Base-by-base conservation (phyloP, 2,329 filamentous ascomycete genomes). In the Pleurostoma richardsiae region DNA sequence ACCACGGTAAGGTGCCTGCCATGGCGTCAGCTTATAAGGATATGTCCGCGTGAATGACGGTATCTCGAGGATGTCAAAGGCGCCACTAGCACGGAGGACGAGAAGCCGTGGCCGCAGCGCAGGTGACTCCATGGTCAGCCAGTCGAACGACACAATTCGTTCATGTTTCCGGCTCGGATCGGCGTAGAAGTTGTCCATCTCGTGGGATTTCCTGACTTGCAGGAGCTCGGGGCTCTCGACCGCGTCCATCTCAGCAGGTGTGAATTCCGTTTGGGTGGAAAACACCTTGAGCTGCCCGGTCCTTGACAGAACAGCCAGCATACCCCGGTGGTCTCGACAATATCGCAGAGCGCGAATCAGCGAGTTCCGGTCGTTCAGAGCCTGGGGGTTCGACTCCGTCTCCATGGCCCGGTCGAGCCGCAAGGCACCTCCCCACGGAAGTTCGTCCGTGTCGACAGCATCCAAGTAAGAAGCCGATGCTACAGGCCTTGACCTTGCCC, bases 61-160 rank as follows among this genome's bases (percentile, higher is more conserved):
- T 56, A 80, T 78, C 52, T 83, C 77, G 29, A 85, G 59, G 19
- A 86, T 80, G 30, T 82, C 79, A 57, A 84, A 81, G 10, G 67
- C 69, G 19, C 82, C 80, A 51, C 77, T 84, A 31, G 79, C 79
- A 29, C 81, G 72, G 29, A 85, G 61, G 2, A 80, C 79, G 28
- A 85, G 60, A 38, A 82, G 65, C n/a, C 82, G 72, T 30, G 80
- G 79, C 28, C 74, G 74, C 42, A 83, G 57, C 10, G 73, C 71
- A 4, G 78, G 69, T 4, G 77, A 79, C 8, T 74, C 70, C 41
- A 83, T 67, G 4, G 78, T 83, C 7, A 85, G 67, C 82, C 82
- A 86, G 58, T 86, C 82, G 59, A 85, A 85, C 0, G 82, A 85
- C 6, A 85, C 79, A 30, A 85, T 83, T 26, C 79, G 74, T 46